Base-by-base conservation (phyloP, 805 yeast genomes). In the Zygosaccharomyces bailii region DNA sequence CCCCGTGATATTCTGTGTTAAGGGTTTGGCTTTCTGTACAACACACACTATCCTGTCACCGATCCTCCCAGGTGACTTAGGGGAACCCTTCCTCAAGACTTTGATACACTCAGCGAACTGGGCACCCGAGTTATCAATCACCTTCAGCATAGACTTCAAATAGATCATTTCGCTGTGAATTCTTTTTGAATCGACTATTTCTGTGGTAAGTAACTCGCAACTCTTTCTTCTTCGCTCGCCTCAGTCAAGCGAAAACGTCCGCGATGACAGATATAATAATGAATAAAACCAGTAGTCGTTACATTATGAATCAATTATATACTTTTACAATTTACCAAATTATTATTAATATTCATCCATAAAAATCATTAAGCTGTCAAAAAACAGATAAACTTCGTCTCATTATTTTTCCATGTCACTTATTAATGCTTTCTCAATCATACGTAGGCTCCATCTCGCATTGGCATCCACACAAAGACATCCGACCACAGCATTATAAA, bases 41-140 rank as follows among this genome's bases (percentile, higher is more conserved):
- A 93, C 99, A 43, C 88, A 95, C 7, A 93, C 96, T 51, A 93
- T 84, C 65, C 82, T 84, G 67, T 93, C 99, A 37, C 99, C 97
- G 19, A 89, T 80, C 43, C 75, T 71, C 24, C 95, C 98, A 53
- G 81, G 83, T 60, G 83, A 83, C 63, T 75, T 80, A 23, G 96
- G 96, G 2, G 84, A 80, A 16, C 67, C 67, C 61, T 93, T 95
- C 50, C 95, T 81, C 52, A 93, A 73, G 11, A 93, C 96, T 67
- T 91, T 91, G 73, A 93, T 89, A 66, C 98, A 93, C 68, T 93
- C 98, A 11, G 85, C 98, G 49, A 89, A 68, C 65, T 85, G 86
- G 2, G 97, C 99, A 21, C 98, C 96, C 17, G 96, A 84, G 74
- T 91, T 91, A 69, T 91, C 99, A 50, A 91, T 86, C 52, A 90